Percentiles rank a stretch among this genome's conserved stretches.
phyloP scores from a whole-genome alignment of 192 early-diverging fungal genomes.

The Endogone sp. region DNA sequence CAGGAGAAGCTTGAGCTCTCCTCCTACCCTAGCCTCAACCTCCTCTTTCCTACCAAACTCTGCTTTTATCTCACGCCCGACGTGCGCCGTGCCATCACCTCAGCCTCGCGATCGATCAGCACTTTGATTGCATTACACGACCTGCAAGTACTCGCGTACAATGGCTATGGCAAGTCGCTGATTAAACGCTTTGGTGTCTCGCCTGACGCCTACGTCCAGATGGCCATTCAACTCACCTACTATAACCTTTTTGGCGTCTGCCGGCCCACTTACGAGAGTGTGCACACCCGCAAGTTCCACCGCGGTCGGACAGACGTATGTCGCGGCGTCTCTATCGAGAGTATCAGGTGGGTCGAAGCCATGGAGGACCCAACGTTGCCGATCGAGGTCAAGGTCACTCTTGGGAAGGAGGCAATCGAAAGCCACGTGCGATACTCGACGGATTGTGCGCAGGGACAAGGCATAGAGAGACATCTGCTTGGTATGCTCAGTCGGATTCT shows the following conservation, averaged over 20 bases:
- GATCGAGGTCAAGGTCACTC: constrained; percentile 54
- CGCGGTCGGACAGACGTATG: constrained; percentile 95
- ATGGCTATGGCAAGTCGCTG: constrained; percentile 88
- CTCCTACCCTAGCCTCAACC: constrained; percentile 40
- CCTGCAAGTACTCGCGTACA: constrained; percentile 76
- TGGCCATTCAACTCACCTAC: constrained; percentile 97
- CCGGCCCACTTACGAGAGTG: constrained; percentile 90
- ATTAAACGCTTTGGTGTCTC: constrained; percentile 85
- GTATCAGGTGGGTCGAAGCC: constrained; percentile 76
- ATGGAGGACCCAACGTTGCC: constrained; percentile 65
- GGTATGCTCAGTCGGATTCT: too few species aligned
- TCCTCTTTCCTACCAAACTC: constrained; percentile 67
- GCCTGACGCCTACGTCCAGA: constrained; percentile 79
- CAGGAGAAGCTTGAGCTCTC: constrained; percentile 70
- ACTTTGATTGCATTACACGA: constrained; percentile 75
- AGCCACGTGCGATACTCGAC: constrained; percentile 79
- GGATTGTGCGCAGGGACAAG: constrained; percentile 72
- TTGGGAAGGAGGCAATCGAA: constrained; percentile 72
- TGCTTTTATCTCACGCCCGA: constrained; percentile 63
- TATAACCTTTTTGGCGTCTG: constrained; percentile 79
- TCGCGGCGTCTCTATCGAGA: constrained; percentile 74
- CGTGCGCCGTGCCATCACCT: constrained; percentile 57
- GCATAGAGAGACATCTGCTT: constrained; percentile 91
- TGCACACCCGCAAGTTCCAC: constrained; percentile 86
- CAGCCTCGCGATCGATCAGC: constrained; percentile 77